Conservation (phyloP, 805 yeast species). For the Tetrapisispora fleetii region DNA sequence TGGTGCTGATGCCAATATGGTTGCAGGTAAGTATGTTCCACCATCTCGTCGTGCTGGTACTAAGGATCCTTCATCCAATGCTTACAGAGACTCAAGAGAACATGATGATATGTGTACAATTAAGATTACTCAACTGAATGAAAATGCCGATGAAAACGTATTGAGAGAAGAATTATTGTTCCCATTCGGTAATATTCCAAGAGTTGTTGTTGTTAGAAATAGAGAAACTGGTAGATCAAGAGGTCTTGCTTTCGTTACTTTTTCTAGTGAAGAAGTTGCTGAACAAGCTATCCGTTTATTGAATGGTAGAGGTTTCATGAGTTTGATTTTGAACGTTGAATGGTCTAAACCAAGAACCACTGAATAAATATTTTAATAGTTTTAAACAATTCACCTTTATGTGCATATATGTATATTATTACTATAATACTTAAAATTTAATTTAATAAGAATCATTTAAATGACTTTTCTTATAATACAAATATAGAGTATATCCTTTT, state of each 20-base stretch:
- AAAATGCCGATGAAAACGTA: conserved; percentile 71
- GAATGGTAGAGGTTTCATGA: conserved; percentile 89
- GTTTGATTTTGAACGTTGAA: conserved; percentile 63
- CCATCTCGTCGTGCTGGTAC: conserved; percentile 41
- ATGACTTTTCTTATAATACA: too few species aligned
- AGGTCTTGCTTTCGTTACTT: conserved; percentile 92
- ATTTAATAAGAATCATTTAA: conserved; percentile 24
- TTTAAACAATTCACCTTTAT: conserved; percentile 10
- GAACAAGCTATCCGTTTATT: conserved; percentile 64
- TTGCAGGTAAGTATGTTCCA: conserved; percentile 45
- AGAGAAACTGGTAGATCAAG: conserved; percentile 89
- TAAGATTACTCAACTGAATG: conserved; percentile 85
- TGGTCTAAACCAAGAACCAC: conserved; percentile 40
- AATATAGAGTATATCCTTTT: too few species aligned
- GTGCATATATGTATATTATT: background rate
- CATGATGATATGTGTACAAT: conserved; percentile 83
- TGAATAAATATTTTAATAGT: conserved; percentile 30
- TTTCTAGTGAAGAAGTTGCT: conserved; percentile 58
- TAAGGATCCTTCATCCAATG: conserved; percentile 33
- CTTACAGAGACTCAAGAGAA: conserved; percentile 38
- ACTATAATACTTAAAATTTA: conserved; percentile 39
- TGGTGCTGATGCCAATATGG: conserved; percentile 28
- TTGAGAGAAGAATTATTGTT: conserved; percentile 62
- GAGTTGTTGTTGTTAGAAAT: conserved; percentile 79
- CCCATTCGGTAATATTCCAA: conserved; percentile 55